Conservation (phyloP, 306 rosid genomes). For the Oemleria cerasiformis region DNA sequence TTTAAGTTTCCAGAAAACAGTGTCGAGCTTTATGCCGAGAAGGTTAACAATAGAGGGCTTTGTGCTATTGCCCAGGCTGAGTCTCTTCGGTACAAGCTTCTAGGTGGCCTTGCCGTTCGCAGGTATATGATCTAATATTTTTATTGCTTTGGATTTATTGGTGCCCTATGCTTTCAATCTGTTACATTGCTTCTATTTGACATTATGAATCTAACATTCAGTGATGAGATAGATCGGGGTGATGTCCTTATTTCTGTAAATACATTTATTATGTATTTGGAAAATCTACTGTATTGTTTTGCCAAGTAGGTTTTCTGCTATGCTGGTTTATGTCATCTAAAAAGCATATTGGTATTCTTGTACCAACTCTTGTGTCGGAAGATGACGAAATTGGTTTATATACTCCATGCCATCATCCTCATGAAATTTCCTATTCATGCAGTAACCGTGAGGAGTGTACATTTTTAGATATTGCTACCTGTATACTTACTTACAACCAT, state of each 20-base stretch:
- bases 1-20: constrained; percentile 71
- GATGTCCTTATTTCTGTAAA: background rate
- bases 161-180: background rate
- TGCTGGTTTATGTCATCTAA: constrained; percentile 40
- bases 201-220: background rate
- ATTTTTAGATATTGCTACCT: background rate
- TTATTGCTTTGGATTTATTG: background rate
- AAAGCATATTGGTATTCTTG: constrained; percentile 47
- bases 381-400: constrained; percentile 14
- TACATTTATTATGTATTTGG: background rate
- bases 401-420: constrained; percentile 1
- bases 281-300: background rate
- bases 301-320: background rate
- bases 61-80: constrained; percentile 69
- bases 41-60: constrained; percentile 67
- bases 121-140: constrained; percentile 27
- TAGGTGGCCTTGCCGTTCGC: constrained; percentile 70
- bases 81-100: constrained; percentile 73
- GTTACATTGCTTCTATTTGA: background rate
- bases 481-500: background rate
- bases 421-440: constrained; percentile 20
- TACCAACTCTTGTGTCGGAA: constrained; percentile 47
- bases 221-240: background rate
- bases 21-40: constrained; percentile 82
- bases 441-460: constrained; percentile 8